Evolutionary conservation across 1,284 basidiomycete genomes (phyloP).

Genomic region (Rhizopogon parksii): DNA sequence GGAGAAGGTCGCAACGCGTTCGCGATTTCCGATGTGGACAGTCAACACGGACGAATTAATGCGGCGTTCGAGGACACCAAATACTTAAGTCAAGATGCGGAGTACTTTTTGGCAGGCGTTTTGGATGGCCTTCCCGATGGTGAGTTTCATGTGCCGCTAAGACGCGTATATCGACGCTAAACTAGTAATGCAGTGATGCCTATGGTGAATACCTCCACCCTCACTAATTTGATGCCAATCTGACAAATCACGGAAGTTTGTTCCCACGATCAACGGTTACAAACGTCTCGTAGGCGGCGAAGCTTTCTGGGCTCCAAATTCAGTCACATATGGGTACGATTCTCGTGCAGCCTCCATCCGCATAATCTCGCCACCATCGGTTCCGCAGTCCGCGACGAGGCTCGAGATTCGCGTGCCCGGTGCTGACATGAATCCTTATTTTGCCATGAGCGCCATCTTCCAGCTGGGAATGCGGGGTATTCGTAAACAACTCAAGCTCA

Average conservation of each 20-base stretch:
- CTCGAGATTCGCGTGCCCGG: conserved; percentile 93
- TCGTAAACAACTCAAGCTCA: conserved; percentile 63
- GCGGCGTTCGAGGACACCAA: conserved; percentile 79
- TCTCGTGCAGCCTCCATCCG: conserved; percentile 88
- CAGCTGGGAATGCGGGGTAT: conserved; percentile 84
- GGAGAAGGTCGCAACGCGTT: conserved; percentile 73
- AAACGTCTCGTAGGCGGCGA: conserved; percentile 94
- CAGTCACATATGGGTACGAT: conserved; percentile 92
- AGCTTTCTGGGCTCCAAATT: conserved; percentile 92
- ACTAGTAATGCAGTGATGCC: conserved; percentile 47
- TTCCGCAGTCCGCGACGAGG: conserved; percentile 73
- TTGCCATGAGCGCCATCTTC: conserved; percentile 82
- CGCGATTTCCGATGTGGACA: conserved; percentile 56
- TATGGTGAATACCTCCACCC: conserved; percentile 32
- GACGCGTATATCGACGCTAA: background rate
- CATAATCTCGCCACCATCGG: conserved; percentile 85
- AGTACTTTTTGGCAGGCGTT: conserved; percentile 90
- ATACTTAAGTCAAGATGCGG: conserved; percentile 78
- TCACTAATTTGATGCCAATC: background rate
- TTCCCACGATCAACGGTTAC: conserved; percentile 96
- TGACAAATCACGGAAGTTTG: conserved; percentile 45
- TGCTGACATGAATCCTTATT: conserved; percentile 93
- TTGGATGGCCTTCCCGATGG: conserved; percentile 85
- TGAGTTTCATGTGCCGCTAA: conserved; percentile 30
- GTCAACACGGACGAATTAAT: conserved; percentile 54